Evolutionary conservation across 1,284 basidiomycete species (phyloP), one percentile per base, ranked within the genome.

Genomic region (Marasmius tenuissimus): DNA sequence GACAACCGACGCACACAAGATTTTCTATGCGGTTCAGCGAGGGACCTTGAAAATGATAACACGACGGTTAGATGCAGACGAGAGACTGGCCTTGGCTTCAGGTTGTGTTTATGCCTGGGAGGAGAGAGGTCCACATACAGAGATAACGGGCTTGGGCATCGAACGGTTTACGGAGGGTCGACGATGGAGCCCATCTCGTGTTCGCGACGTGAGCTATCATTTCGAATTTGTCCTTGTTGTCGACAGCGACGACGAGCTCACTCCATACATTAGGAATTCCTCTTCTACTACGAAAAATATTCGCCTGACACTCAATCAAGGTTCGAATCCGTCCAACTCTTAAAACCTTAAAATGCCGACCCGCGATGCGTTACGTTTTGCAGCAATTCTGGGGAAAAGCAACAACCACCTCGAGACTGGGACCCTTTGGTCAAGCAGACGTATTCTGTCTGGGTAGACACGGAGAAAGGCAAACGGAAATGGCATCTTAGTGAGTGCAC

Each of bases 61-160:
- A 53, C 81, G 91, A 65, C 82, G 91, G 14, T 81, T 93, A 58
- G 92, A 93, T 68, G 85, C 89, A 45, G 90, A 92, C 67, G 91
- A 87, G 66, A 84, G 87, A 54, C 78, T 81, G 20, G 84, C 85
- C 1, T 76, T 90, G 63, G 72, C 76, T 48, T 82, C 89, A 4
- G 91, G 91, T 34, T 90, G 89, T 67, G 85, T 92, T 59, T 93
- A 93, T 70, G 88, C 91, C 59, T 93, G 92, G 92, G 92, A 93
- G 73, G 91, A 92, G 71, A 82, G 89, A 59, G 88, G 88, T 9
- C 88, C 87, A 39, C 87, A 89, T 62, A 88, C 88, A 39, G 85
- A 87, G 71, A 85, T 91, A 16, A 91, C 89, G 1, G 91, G 90
- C 12, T 79, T 91, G 55, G 89, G 90, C 40, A 92, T 92, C 72